Evolutionary conservation across 495 filamentous ascomycete genomes (phyloP).

Genomic region (Hypoxylon fragiforme): DNA sequence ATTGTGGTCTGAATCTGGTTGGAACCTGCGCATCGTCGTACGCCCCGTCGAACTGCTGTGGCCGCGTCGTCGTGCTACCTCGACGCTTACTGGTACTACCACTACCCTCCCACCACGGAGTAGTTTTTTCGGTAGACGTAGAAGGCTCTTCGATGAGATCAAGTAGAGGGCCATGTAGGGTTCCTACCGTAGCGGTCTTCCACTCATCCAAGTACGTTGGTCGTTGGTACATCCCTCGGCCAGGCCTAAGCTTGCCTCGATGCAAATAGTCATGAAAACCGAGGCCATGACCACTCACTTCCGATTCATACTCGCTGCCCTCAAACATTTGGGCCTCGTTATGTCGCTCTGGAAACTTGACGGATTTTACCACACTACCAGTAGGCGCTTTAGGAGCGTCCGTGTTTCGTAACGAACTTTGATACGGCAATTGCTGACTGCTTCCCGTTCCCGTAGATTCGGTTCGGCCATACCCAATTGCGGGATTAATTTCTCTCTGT

Average conservation of each 20-base stretch:
- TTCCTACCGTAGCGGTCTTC: constrained; percentile 57
- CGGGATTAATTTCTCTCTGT: constrained; percentile 22
- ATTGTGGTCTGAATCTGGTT: constrained; percentile 76
- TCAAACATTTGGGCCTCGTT: constrained; percentile 21
- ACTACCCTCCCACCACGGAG: constrained; percentile 58
- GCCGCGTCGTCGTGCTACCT: constrained; percentile 42
- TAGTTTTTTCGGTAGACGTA: constrained; percentile 43
- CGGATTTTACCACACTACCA: constrained; percentile 29
- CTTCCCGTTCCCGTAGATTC: constrained; percentile 9
- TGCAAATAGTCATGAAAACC: constrained; percentile 51
- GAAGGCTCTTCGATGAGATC: constrained; percentile 46
- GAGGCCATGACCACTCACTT: constrained; percentile 35
- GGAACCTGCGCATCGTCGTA: constrained; percentile 57
- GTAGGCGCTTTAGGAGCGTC: constrained; percentile 11
- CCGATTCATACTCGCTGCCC: constrained; percentile 28
- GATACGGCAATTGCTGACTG: constrained; percentile 21
- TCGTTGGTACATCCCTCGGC: constrained; percentile 49
- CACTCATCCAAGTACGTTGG: constrained; percentile 59
- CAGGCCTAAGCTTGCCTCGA: constrained; percentile 45
- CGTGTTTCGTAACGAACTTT: constrained; percentile 18
- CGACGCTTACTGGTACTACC: constrained; percentile 43
- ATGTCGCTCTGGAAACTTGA: constrained; percentile 35
- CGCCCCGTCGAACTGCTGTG: constrained; percentile 49
- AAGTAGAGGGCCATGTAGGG: constrained; percentile 53
- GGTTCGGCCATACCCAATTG: constrained; percentile 5